Conservation (phyloP, 2,329 filamentous ascomycete species). For the Zasmidium cellare region DNA sequence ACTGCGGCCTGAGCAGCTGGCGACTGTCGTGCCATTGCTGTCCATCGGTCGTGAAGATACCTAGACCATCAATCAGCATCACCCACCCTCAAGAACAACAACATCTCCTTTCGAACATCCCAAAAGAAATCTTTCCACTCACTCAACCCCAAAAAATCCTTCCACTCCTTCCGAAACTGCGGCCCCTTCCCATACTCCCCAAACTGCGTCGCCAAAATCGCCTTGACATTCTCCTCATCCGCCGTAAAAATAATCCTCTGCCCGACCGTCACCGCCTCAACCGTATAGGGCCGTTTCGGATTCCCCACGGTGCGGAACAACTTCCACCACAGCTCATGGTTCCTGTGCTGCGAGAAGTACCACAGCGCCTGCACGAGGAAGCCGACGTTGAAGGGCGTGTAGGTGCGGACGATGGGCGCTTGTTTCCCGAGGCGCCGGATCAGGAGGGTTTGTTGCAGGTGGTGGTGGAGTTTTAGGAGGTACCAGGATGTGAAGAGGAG, state of each 20-base stretch:
- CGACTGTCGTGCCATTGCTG: conserved; percentile 75
- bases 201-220: conserved; percentile 85
- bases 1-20: conserved; percentile 82
- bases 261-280: conserved; percentile 58
- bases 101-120: background rate
- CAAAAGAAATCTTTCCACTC: conserved; percentile 54
- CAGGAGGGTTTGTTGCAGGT: conserved; percentile 37
- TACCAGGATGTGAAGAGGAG: conserved; percentile 6
- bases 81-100: background rate
- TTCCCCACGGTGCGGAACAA: conserved; percentile 48
- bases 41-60: conserved; percentile 72
- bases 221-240: conserved; percentile 89
- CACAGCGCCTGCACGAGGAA: conserved; percentile 60
- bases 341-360: conserved; percentile 50
- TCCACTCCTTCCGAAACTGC: conserved; percentile 73
- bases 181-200: conserved; percentile 79
- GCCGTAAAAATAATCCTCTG: conserved; percentile 70
- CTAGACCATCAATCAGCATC: conserved; percentile 22
- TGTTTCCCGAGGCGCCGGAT: conserved; percentile 39
- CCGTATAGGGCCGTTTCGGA: conserved; percentile 53
- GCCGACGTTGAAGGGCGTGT: conserved; percentile 58
- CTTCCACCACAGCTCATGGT: conserved; percentile 62
- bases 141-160: conserved; percentile 71
- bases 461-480: conserved; percentile 19
- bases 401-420: conserved; percentile 43